Evolutionary conservation across 1,284 basidiomycete species (phyloP), one percentile per base, ranked within the genome.

Genomic region (Apiotrichum montevideense): DNA sequence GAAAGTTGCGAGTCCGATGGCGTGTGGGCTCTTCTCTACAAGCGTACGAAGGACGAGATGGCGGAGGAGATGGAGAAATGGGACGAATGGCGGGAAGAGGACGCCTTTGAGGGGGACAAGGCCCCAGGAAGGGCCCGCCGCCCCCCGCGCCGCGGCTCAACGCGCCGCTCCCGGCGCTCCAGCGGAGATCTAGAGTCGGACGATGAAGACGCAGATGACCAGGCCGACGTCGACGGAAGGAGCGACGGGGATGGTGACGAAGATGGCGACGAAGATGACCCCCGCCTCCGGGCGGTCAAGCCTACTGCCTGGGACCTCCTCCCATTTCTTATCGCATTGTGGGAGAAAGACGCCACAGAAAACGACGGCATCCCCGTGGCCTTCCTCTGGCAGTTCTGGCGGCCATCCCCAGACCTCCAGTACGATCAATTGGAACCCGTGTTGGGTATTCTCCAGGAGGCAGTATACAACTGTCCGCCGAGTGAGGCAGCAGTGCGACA

Each of bases 291-390:
- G 21, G 21, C 21, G 21, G 21, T 21, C 21, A 21, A 21, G 21
- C 53, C 55, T 42, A 14, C 45, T 9, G 71, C 67, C 0, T 73
- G 71, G 71, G 48, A 35, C 0, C 21, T 73, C 34, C 56, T 73
- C 21, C 59, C 55, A 32, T 70, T 64, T 60, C 59, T 71, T 5
- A 55, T 67, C 1, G 55, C 45, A 6, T 35, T 72, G 6, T 73
- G 70, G 70, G 61, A 29, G 8, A 35, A 69, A 50, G 57, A 61
- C 47, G 67, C 66, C 41, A 34, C 43, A 37, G 35, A 46, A 13
- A 52, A 56, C 14, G 37, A 46, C 15, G 50, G 35, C 45, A 37
- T 43, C 21, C 13, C 48, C 3, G 9, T 4, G 14, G 14, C 63
- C 3, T 63, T 72, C 33, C 55, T 73, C 1, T 39, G 44, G 3